Base-by-base conservation (phyloP, 1,284 basidiomycete genomes). In the Lignosus rhinocerotis region DNA sequence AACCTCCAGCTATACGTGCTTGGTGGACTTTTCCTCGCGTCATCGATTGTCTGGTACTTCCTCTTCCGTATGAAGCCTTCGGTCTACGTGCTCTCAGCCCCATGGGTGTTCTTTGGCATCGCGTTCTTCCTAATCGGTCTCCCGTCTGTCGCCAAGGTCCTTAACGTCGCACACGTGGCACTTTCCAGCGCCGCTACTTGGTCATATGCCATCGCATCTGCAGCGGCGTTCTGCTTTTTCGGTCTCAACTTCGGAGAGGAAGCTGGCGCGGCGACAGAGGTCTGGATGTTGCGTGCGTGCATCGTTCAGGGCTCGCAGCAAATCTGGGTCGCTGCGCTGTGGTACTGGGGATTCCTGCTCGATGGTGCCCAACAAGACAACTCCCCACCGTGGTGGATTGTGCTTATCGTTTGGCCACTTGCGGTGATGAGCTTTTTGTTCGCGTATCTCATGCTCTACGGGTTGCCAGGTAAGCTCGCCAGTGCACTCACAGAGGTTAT, bases 191-290 rank as follows among this genome's bases (percentile, higher is more conserved):
- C 86, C 36, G 93, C 94, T 14, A 94, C 92, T 0, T 96, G 93
- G 92, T 83, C 80, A 53, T 96, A 96, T 75, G 93, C 94, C 46
- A 76, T 93, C 50, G 93, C 90, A 12, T 96, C 94, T 32, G 88
- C 93, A 9, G 94, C 91, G 39, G 88, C 91, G 17, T 96, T 96
- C 81, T 76, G 87, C 58, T 95, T 94, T 83, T 96, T 96, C 70
- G 93, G 94, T 72, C 82, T 95, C 65, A 96, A 96, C 76, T 96
- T 96, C 72, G 94, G 94, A 75, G 94, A 96, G 78, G 94, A 96
- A 81, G 94, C 93, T 33, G 90, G 94, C 69, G 93, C 94, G 54
- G 92, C 93, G 0, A 94, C 93, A 2, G 93, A 96, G 73, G 86
- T 94, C 14, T 96, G 94, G 94, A 91, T 88, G 45, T 74, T 93